A percentile compares a stretch with the other conserved stretches of the same genome.
Conservation (phyloP, 1,139 yeast species). For the Debaryomyces coudertii region DNA sequence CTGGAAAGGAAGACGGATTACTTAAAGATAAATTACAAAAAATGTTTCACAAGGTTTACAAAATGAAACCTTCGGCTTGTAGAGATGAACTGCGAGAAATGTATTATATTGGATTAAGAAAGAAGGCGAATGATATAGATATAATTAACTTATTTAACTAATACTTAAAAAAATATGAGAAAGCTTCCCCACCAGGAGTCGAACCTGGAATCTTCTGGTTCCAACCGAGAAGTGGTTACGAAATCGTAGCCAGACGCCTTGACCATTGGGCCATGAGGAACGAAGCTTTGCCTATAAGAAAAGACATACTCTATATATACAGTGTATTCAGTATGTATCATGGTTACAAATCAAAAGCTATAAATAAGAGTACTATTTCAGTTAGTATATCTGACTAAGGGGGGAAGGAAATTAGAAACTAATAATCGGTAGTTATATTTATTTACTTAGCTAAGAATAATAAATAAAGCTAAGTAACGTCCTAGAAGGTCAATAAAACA, state of each 20-base stretch:
- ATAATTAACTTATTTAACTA: neutral
- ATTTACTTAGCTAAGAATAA: no score
- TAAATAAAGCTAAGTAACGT: no score
- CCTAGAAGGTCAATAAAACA: no score
- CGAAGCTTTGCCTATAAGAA: slow-evolving; percentile 35
- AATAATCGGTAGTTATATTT: no score
- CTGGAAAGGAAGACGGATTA: slow-evolving; percentile 41
- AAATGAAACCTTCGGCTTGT: slow-evolving; percentile 43
- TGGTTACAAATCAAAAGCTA: neutral
- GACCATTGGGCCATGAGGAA: slow-evolving; percentile 93
- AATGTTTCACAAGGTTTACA: slow-evolving; percentile 36
- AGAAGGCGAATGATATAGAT: slow-evolving; percentile 4
- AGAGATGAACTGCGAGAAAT: slow-evolving; percentile 44
- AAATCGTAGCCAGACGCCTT: slow-evolving; percentile 89
- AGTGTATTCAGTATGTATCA: neutral
- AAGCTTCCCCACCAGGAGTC: slow-evolving; percentile 93
- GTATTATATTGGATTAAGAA: slow-evolving; percentile 37
- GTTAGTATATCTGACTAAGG: no score
- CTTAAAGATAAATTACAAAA: slow-evolving; percentile 29
- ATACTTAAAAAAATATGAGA: no score
- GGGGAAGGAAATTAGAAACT: no score
- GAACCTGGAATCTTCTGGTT: slow-evolving; percentile 94
- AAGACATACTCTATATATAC: neutral
- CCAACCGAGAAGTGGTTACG: slow-evolving; percentile 49
- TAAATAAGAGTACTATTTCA: no score